Base-by-base conservation (phyloP, 106 monocot species). In the Narthecium ossifragum region DNA sequence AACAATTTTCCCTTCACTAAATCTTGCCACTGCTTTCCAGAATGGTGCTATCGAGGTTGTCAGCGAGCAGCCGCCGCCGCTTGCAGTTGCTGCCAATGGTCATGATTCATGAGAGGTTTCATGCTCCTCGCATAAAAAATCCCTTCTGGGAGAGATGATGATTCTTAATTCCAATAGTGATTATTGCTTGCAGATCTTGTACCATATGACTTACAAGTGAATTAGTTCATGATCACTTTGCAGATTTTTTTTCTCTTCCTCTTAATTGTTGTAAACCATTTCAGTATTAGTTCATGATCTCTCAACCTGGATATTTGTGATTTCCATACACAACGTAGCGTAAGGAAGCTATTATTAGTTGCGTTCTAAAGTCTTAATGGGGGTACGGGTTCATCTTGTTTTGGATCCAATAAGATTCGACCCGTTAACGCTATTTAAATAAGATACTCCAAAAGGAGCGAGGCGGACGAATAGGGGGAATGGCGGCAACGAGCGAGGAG, bases 401-500 rank as follows among this genome's bases (percentile, higher is more conserved):
- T 36, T 10, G 5, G 5, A 6, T 36, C 10, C 10, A 36, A 6
- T 6, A 6, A 36, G 36, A 36, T 36, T 36, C 7, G 5, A 6
- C 36, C 36, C 10, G 10, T 36, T 36, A 36, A 36, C 10, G 36
- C 36, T 36, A 10, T 36, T 36, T 10, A 36, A 36, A 36, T 36
- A 5, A 36, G n/a, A n/a, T n/a, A n/a, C n/a, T n/a, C n/a, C n/a
- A n/a, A 48, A 18, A 48, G n/a, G 57, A 33, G 18, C 36, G 57
- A 28, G 59, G 46, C 50, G 45, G 39, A 49, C 28, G 47, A 10
- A 36, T 9, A 34, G 46, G 24, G 32, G 65, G 23, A 21, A 39
- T 34, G 65, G 55, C 60, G 17, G 61, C 80, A 9, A 57, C 62
- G 28, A 58, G 69, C 57, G 75, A 81, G 24, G 59, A 66, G 60